These are phyloP conservation scores for Trichophaea hybrida DNA, from an alignment of 2,329 filamentous ascomycete species.

Conservation along the genomic window DNA sequence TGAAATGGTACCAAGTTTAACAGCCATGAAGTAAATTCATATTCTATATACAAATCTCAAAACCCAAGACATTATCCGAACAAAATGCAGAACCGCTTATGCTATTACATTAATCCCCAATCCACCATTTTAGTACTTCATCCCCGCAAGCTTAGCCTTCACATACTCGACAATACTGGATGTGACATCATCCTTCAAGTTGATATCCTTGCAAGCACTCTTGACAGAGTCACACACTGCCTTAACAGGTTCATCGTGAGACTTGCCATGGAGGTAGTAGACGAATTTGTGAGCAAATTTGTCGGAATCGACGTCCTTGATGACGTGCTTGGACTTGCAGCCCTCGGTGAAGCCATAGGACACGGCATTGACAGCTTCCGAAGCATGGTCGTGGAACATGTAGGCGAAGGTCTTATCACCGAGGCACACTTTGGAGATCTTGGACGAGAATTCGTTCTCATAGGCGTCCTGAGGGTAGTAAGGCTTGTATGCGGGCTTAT, in stretches of 20 bases:
- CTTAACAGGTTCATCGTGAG: neutral
- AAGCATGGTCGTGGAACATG: neutral
- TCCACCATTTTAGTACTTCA: neutral
- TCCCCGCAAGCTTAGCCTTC: neutral
- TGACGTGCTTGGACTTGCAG: neutral
- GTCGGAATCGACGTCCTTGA: neutral
- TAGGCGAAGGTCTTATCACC: neutral
- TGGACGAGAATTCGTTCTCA: neutral
- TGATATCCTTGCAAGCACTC: neutral
- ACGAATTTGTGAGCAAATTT: neutral
- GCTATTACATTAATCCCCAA: neutral
- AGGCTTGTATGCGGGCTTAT: too few species aligned
- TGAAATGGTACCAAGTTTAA: too few species aligned
- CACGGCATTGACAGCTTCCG: neutral
- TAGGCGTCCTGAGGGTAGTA: too few species aligned
- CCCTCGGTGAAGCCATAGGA: neutral
- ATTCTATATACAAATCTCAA: too few species aligned
- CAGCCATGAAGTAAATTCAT: too few species aligned
- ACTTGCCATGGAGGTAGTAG: neutral
- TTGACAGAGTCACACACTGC: neutral
- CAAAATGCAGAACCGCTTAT: neutral
- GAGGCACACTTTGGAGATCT: neutral
- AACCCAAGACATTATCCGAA: too few species aligned
- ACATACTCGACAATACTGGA: neutral
- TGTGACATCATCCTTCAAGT: neutral